Evolutionary conservation across 768 basidiomycete species (phyloP), one percentile per base, ranked within the genome.

Genomic region (Gloeophyllum trabeum): DNA sequence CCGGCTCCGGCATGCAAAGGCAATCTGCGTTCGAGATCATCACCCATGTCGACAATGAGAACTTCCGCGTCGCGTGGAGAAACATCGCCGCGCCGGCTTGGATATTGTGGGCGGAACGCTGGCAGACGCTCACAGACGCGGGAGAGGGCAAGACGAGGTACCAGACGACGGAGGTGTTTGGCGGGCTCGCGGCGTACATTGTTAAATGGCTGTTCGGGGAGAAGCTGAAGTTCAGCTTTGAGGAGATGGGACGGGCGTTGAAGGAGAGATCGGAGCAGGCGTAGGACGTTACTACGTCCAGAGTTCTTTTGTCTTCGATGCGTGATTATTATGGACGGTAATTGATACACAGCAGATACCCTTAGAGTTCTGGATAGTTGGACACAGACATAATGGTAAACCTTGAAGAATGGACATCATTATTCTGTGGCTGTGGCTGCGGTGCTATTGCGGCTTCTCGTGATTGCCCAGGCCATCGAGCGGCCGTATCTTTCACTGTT

Each of bases 141-240:
- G 62, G 68, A 6, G 60, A 57, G 24, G 74, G 69, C 26, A 69
- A 72, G 49, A 81, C 79, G 22, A 68, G 65, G 38, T 86, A 86
- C 47, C 79, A 84, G 56, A 74, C 71, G 4, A 57, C 67, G 6
- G 79, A 80, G 51, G 75, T 74, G 22, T 84, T 82, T 40, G 56
- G 57, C 14, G 80, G 80, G 0, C 14, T 70, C 2, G 42, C 73
- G 7, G 79, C 79, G 26, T 76, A 79, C 49, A 1, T 75, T 6
- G 57, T 81, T 41, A 65, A 62, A 48, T 58, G 62, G 30, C 63
- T 72, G 41, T 51, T 75, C 12, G 58, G 65, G 12, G 46, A 50
- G 12, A 66, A 70, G 34, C 53, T 83, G 39, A 53, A 55, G 21
- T 32, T 54, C 39, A 73, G 69, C 0, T 75, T 79, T 38, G 47